phyloP scores from a whole-genome alignment of 176 grass and related monocot species.

The Eremochloa ophiuroides region DNA sequence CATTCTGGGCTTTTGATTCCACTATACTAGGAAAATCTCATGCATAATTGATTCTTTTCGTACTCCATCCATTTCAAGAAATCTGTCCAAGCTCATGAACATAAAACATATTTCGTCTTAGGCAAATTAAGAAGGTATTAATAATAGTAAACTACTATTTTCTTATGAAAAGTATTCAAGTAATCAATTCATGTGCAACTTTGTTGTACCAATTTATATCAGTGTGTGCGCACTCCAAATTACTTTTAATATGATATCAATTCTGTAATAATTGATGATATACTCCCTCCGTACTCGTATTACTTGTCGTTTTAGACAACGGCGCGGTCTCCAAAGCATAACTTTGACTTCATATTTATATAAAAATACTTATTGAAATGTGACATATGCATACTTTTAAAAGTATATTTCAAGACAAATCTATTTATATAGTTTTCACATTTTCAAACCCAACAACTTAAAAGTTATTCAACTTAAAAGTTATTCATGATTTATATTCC shows the following conservation, averaged over 20 bases:
- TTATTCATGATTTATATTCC: too few species aligned
- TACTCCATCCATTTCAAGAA: neutral
- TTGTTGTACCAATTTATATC: neutral
- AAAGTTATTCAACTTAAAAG: too few species aligned
- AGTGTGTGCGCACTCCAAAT: neutral
- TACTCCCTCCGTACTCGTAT: too few species aligned
- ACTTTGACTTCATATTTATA: too few species aligned
- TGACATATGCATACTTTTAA: too few species aligned
- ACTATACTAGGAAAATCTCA: neutral
- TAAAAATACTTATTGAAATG: too few species aligned
- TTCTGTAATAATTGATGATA: neutral
- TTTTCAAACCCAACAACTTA: too few species aligned
- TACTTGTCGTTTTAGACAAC: too few species aligned
- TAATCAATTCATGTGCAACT: neutral
- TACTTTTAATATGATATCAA: neutral
- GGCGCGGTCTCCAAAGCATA: too few species aligned
- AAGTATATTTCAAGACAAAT: too few species aligned
- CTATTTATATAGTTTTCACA: too few species aligned
- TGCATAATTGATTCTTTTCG: neutral
- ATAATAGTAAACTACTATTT: neutral
- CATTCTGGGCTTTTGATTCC: neutral
- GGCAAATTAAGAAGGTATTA: neutral
- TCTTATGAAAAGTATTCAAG: neutral
- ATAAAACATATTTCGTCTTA: neutral
- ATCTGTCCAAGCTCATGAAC: neutral